Base-by-base conservation (phyloP, 176 grass and related monocot species). In the Pontederia crassipes region DNA sequence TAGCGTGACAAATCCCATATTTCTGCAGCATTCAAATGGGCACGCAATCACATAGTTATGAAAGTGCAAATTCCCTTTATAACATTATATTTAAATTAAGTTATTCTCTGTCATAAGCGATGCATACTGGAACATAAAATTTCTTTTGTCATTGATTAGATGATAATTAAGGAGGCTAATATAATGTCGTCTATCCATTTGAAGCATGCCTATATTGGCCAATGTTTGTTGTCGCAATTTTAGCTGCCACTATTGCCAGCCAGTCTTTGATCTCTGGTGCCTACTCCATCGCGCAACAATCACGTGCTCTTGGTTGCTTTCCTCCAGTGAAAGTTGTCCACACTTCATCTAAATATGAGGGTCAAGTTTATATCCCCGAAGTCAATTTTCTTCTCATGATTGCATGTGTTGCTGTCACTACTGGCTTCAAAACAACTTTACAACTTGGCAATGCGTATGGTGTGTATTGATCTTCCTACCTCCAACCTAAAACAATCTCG, bases 251-350 rank as follows among this genome's bases (percentile, higher is more conserved):
- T 18, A 83, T 92, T 47, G 83, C 83, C 49, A 87, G 83, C 74
- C 83, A 92, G 57, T 80, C 88, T 45, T 87, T 92, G 83, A 87
- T 84, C 53, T 87, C 83, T 45, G 88, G 80, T 48, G 61, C 88
- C 20, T 92, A 87, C 52, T 72, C 88, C 49, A 87, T 92, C 62
- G 80, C 86, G 57, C 70, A 67, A 46, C 82, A 83, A 64, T 86
- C 82, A 24, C 87, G 80, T 60, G 17, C 72, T 45, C 79, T 90
- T 17, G 82, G 82, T 56, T 86, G 79, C 58, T 86, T 90, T 74
- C 87, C 87, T 26, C 55, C 83, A 26, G 83, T 90, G 65, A 75
- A 60, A 53, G 73, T 91, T 24, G 66, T 32, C 27, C 83, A 91
- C 61, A 91, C 87, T n/a, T 91, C 83, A 29, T 58, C 50, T 9